Percentiles rank a stretch among this genome's conserved stretches.
Evolutionary conservation across 2,329 filamentous ascomycete species (phyloP).

Genomic region (Didymella pinodella): DNA sequence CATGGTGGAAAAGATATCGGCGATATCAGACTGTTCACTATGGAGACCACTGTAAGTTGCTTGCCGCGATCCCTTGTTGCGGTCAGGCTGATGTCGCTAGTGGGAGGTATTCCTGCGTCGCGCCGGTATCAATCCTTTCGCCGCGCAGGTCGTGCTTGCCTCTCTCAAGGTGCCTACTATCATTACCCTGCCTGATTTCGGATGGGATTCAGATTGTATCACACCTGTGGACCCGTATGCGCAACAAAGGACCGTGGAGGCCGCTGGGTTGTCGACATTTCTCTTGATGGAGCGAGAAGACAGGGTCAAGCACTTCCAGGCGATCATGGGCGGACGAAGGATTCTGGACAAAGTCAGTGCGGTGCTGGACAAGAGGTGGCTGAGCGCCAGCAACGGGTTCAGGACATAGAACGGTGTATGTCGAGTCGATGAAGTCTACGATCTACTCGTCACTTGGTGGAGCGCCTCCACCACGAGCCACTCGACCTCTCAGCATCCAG

Average conservation of each 20-base stretch:
- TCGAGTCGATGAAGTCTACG: not conserved
- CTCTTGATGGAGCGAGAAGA: constrained; percentile 63
- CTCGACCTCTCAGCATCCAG: not conserved
- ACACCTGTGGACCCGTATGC: constrained; percentile 2
- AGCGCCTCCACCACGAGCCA: not conserved
- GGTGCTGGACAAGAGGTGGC: constrained; percentile 62
- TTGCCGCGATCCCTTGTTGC: not conserved
- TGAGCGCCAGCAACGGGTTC: constrained; percentile 48
- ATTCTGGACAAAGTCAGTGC: constrained; percentile 62
- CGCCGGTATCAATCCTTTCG: constrained; percentile 74
- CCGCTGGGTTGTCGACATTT: constrained; percentile 62
- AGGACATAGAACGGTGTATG: constrained; percentile 21
- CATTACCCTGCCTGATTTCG: constrained; percentile 10
- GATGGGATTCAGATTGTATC: not conserved
- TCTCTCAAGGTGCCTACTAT: constrained; percentile 37
- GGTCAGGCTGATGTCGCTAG: constrained; percentile 12
- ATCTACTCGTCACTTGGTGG: not conserved
- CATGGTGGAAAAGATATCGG: constrained; percentile 39
- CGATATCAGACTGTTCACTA: constrained; percentile 55
- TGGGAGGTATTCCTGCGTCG: constrained; percentile 74
- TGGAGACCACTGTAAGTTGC: constrained; percentile 62
- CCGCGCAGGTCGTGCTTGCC: constrained; percentile 70
- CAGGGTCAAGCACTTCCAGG: constrained; percentile 60
- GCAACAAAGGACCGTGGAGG: constrained; percentile 5
- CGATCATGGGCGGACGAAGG: constrained; percentile 62